Conservation (phyloP, 306 rosid genomes). For the Herpetospermum pedunculosum region DNA sequence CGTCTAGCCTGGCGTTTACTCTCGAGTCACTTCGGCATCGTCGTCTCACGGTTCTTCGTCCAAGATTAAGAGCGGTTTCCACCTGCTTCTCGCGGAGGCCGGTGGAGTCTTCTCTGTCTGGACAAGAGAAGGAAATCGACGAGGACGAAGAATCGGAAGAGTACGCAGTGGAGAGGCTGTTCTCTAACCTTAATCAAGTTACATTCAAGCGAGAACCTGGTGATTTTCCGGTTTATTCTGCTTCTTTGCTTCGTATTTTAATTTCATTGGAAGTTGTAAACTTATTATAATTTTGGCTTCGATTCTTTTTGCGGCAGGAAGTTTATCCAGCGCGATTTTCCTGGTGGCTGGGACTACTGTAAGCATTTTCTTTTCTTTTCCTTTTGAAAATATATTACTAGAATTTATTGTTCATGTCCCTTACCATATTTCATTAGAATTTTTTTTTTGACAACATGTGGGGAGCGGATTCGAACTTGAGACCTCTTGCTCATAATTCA, state of each 20-base stretch:
- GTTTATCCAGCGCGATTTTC: constrained; percentile 51
- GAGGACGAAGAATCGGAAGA: neutral
- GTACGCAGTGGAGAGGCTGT: constrained; percentile 40
- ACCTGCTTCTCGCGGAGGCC: constrained; percentile 6
- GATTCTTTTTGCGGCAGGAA: constrained; percentile 29
- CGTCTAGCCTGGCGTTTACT: neutral
- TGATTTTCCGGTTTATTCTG: constrained; percentile 6
- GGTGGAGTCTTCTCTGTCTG: neutral
- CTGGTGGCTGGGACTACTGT: constrained; percentile 75
- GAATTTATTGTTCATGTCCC: neutral
- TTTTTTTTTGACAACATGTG: too few species aligned
- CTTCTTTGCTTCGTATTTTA: neutral
- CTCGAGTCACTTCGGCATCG: neutral
- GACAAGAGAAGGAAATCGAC: neutral
- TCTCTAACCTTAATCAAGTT: constrained; percentile 61
- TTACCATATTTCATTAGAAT: neutral
- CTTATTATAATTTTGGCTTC: neutral
- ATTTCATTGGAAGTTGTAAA: neutral
- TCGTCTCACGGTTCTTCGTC: neutral
- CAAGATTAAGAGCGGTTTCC: neutral
- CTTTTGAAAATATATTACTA: neutral
- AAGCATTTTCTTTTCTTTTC: neutral
- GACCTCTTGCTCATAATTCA: too few species aligned
- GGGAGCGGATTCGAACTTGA: too few species aligned
- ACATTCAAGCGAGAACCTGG: constrained; percentile 77